Conservation (phyloP, 2,329 filamentous ascomycete genomes). For the Curvularia sp. region DNA sequence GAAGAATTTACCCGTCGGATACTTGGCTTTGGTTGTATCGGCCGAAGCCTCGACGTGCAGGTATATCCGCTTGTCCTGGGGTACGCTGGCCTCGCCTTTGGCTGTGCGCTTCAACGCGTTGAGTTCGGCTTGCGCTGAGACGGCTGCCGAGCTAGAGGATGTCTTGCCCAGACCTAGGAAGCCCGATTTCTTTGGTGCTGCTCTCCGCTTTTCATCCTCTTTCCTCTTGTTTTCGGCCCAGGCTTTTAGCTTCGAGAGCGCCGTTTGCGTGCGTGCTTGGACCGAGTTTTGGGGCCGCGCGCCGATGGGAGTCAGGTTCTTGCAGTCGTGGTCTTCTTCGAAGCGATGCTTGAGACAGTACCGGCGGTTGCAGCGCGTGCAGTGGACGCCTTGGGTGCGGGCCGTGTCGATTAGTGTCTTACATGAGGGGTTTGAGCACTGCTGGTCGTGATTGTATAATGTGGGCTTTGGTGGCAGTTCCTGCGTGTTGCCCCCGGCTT, state of each 20-base stretch:
- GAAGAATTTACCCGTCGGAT: slow-evolving; percentile 67
- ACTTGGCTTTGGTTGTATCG: slow-evolving; percentile 82
- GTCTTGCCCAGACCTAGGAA: slow-evolving; percentile 37
- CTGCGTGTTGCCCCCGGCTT: slow-evolving; percentile 52
- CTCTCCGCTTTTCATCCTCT: slow-evolving; percentile 62
- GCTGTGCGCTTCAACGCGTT: slow-evolving; percentile 84
- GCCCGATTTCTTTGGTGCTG: slow-evolving; percentile 30
- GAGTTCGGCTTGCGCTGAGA: slow-evolving; percentile 71
- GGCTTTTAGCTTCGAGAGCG: slow-evolving; percentile 76
- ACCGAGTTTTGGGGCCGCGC: slow-evolving; percentile 53
- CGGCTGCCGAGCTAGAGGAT: slow-evolving; percentile 51
- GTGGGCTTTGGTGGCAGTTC: slow-evolving; percentile 57
- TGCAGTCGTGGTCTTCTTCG: slow-evolving; percentile 83
- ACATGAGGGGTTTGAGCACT: slow-evolving; percentile 71
- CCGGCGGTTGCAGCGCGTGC: slow-evolving; percentile 71
- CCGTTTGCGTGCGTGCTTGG: slow-evolving; percentile 55
- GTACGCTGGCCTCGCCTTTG: slow-evolving; percentile 85
- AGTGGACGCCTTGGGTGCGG: slow-evolving; percentile 66
- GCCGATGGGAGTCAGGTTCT: slow-evolving; percentile 66
- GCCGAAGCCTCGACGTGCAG: slow-evolving; percentile 89
- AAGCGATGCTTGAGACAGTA: slow-evolving; percentile 83
- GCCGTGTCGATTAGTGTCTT: slow-evolving; percentile 75
- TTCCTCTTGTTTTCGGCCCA: slow-evolving; percentile 87
- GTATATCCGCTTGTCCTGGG: slow-evolving; percentile 86
- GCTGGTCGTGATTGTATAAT: slow-evolving; percentile 69